Evolutionary conservation across 148 eudicot genomes (phyloP), one percentile per base, ranked within the genome.

Genomic region (Rheum nobile): DNA sequence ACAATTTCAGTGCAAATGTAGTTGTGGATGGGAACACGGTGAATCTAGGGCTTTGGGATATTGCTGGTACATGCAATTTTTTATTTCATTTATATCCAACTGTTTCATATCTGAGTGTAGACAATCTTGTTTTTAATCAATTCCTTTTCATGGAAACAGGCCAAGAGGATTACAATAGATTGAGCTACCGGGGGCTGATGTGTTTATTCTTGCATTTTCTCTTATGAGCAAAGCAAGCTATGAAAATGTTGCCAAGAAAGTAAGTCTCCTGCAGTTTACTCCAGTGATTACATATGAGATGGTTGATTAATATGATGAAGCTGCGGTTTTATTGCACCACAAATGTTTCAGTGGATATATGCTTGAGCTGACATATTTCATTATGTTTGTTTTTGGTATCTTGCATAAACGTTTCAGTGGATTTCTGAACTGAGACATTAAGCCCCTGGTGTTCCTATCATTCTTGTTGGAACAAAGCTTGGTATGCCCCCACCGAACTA

Each of bases 121-220:
- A 47, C 19, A 17, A 47, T 41, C 44, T 41, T 41, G n/a, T 65
- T n/a, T 1, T 48, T 8, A 83, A 57, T 42, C 5, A 44, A 61
- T 17, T 12, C 39, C 26, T 55, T 37, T 57, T 63, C 52, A 16
- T 26, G 55, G 34, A 28, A 13, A 67, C 75, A 84, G 87, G 87
- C 76, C 84, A 84, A 48, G 87, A 84, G 72, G 87, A 84, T 69
- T 84, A 84, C 79, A 81, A 84, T 28, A 81, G 87, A 28, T 70
- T 84, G 44, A 84, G 86, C 82, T 84, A 84, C 44, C 78, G 86
- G 86, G 86, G 17, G 86, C 86, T 44, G 86, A 84, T 76, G 82
- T 84, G 38, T 84, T 84, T 57, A 77, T 84, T 72, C 87, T 84
- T 79, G 87, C 84, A 69, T 84, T 84, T 79, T 84, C 84, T 72